Evolutionary conservation across 805 yeast genomes (phyloP).

Genomic region (Myxozyma udenii): DNA sequence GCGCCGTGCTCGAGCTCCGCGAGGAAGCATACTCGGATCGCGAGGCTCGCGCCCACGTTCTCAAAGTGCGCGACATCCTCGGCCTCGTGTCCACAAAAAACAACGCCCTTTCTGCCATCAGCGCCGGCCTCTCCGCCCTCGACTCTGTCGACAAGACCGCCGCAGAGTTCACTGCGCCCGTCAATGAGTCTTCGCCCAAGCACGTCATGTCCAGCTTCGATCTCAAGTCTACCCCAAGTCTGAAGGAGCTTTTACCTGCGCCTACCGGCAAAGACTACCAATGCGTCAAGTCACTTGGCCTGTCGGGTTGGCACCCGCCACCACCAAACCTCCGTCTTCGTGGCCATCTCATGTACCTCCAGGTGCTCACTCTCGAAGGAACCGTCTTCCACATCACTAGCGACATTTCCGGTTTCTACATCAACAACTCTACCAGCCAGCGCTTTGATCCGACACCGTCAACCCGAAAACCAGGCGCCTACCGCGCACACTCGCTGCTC

Average conservation of each 20-base stretch:
- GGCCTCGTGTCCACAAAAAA: constrained; percentile 45
- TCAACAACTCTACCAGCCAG: constrained; percentile 63
- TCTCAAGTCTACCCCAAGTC: constrained; percentile 23
- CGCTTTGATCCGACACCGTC: constrained; percentile 64
- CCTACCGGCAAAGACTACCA: constrained; percentile 9
- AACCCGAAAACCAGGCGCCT: constrained; percentile 31
- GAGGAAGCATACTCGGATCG: constrained; percentile 60
- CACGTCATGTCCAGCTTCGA: constrained; percentile 33
- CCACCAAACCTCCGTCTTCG: constrained; percentile 56
- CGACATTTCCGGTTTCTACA: constrained; percentile 72
- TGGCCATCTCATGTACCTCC: constrained; percentile 81
- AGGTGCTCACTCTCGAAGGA: constrained; percentile 73
- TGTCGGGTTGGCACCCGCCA: constrained; percentile 87
- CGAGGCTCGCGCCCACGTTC: constrained; percentile 59
- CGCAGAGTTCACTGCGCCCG: neutral
- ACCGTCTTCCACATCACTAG: constrained; percentile 77
- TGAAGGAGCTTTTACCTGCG: constrained; percentile 6
- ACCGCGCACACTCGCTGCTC: constrained; percentile 50
- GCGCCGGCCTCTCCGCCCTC: constrained; percentile 53
- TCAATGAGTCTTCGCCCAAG: constrained; percentile 18
- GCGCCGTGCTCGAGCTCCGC: constrained; percentile 46
- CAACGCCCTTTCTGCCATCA: constrained; percentile 40
- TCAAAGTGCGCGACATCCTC: constrained; percentile 60
- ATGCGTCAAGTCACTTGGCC: constrained; percentile 54
- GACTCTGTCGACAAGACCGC: constrained; percentile 18